Base-by-base conservation (phyloP, 106 monocot species). In the Allium fistulosum region DNA sequence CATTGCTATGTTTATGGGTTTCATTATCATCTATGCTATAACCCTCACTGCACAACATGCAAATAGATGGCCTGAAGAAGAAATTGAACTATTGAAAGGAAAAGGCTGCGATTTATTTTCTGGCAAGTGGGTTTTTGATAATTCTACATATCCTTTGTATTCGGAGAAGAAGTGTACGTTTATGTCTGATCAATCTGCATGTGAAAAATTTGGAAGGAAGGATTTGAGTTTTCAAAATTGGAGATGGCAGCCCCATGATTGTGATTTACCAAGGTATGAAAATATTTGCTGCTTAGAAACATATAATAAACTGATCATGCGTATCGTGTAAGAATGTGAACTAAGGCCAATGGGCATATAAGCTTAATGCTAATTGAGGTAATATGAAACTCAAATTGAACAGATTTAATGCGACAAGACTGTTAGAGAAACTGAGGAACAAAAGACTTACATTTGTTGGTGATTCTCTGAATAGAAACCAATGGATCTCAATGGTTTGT, bases 401-500 rank as follows among this genome's bases (percentile, higher is more conserved):
- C 67, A 89, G 88, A 65, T 85, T 89, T 62, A 70, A 85, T 68
- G 88, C 77, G 26, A 77, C 74, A 72, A 82, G 62, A 26, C 67
- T 89, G 16, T 69, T 89, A 61, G 82, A 80, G 80, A 89, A 75
- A 58, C 62, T 89, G n/a, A 82, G 82, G 47, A 77, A 71, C 10
- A 82, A 80, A 49, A 77, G 88, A 51, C 61, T 85, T 59, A 81
- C 77, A 17, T 89, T 85, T 78, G 85, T 89, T 46, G 88, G 85
- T 5, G 88, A 89, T 55, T 89, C 88, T 7, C 82, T 89, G 0
- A 85, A 85, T 49, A 82, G 88, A 57, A 89, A 89, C 58, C 88
- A 89, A 65, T 85, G 88, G 88, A 69, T 77, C 11, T 89, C 88
- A 61, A 89, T 89, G 85, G 77, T 94, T 17, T 94, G 94, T 63